These are phyloP conservation scores for Dipodascus geniculatus DNA, from an alignment of 805 yeast species.

Conservation along the genomic window DNA sequence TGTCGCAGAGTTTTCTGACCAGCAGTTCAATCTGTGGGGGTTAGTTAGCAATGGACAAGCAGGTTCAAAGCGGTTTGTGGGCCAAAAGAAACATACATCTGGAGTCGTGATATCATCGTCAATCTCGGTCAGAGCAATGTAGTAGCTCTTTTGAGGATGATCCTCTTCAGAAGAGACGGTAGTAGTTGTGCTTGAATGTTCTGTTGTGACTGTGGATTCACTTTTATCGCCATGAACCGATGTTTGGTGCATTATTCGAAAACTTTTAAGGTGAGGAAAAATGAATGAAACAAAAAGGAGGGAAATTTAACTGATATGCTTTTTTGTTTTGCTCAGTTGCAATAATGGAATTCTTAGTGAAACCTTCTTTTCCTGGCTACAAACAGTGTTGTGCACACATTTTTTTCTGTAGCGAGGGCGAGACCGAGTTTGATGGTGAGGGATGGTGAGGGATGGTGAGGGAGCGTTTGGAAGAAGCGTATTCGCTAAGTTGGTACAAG, in stretches of 20 bases:
- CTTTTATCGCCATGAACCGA: not conserved
- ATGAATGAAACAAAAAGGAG: not conserved
- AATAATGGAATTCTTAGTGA: not conserved
- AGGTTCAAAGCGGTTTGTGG: no score
- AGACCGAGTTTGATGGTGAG: no score
- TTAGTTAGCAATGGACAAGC: not conserved
- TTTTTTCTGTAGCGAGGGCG: no score
- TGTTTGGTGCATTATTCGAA: not conserved
- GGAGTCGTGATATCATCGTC: not conserved
- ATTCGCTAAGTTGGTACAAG: no score
- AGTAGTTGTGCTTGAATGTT: not conserved
- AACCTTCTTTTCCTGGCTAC: not conserved
- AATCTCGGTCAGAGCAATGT: not conserved
- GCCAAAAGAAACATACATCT: not conserved
- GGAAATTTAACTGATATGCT: not conserved
- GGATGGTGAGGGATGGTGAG: no score
- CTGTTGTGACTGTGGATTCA: not conserved
- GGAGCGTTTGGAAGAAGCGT: no score
- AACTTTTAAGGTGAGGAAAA: not conserved
- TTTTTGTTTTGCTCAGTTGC: not conserved
- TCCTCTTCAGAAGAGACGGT: not conserved
- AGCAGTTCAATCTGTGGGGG: not conserved
- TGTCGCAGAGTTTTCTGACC: not conserved
- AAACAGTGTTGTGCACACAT: not conserved
- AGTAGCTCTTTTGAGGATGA: not conserved